phyloP scores from a whole-genome alignment of 2,329 filamentous ascomycete species.

The Sporothrix brunneoviolacea region DNA sequence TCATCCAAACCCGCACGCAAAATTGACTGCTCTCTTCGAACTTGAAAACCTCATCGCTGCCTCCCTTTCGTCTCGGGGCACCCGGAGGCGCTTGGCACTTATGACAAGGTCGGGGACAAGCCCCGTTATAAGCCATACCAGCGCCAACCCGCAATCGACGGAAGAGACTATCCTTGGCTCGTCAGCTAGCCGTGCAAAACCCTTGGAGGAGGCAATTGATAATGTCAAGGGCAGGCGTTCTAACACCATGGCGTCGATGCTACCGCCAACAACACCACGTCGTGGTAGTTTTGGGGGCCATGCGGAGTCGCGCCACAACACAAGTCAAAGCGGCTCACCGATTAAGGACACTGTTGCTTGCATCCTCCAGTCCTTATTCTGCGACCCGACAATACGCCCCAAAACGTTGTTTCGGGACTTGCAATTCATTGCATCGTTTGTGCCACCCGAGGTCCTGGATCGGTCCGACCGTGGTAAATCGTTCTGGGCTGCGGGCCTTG shows the following conservation, averaged over 20 bases:
- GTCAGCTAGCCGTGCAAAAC: constrained; percentile 32
- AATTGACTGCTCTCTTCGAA: constrained; percentile 76
- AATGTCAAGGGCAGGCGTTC: constrained; percentile 63
- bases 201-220: constrained; percentile 61
- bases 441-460: constrained; percentile 54
- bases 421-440: constrained; percentile 65
- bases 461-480: constrained; percentile 63
- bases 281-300: constrained; percentile 32
- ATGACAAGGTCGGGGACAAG: constrained; percentile 23
- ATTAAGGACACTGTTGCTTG: constrained; percentile 60
- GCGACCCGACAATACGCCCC: constrained; percentile 62
- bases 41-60: constrained; percentile 75
- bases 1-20: constrained; percentile 79
- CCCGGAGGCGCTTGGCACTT: constrained; percentile 31
- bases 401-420: constrained; percentile 75
- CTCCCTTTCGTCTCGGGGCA: constrained; percentile 55
- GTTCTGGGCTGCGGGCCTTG: constrained; percentile 84
- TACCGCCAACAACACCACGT: constrained; percentile 20
- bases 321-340: constrained; percentile 37
- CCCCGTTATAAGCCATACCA: constrained; percentile 7
- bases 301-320: constrained; percentile 34
- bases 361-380: constrained; percentile 61
- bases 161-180: constrained; percentile 6
- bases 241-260: constrained; percentile 39
- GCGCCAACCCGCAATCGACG: not conserved